Conservation (phyloP, 805 yeast genomes). For the Yamadazyma tumulicola region DNA sequence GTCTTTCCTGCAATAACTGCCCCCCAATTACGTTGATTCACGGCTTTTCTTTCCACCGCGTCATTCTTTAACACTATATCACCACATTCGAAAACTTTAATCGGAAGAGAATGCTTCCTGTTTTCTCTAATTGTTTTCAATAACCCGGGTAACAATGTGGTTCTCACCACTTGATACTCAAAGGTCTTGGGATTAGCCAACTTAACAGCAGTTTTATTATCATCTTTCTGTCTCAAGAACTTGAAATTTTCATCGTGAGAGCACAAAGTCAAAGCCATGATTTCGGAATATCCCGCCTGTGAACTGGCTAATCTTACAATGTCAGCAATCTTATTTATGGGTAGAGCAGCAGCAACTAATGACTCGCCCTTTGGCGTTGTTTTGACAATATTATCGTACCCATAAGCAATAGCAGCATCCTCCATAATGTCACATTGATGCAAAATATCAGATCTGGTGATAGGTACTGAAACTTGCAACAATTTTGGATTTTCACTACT, state of each 20-base stretch:
- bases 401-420: slow-evolving; percentile 95
- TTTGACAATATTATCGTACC: slow-evolving; percentile 82
- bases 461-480: slow-evolving; percentile 73
- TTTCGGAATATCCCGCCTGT: slow-evolving; percentile 95
- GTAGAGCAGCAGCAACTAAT: slow-evolving; percentile 81
- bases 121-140: slow-evolving; percentile 94
- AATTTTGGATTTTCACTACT: slow-evolving; percentile 44
- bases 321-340: slow-evolving; percentile 87
- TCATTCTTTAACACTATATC: slow-evolving; percentile 88
- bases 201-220: slow-evolving; percentile 75
- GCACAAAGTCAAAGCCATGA: slow-evolving; percentile 89
- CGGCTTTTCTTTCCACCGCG: slow-evolving; percentile 80
- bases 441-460: slow-evolving; percentile 91
- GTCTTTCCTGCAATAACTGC: slow-evolving; percentile 93
- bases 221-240: slow-evolving; percentile 72
- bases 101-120: slow-evolving; percentile 92
- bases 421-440: slow-evolving; percentile 99
- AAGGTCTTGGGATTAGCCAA: slow-evolving; percentile 94
- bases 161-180: slow-evolving; percentile 97
- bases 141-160: slow-evolving; percentile 89
- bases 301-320: slow-evolving; percentile 87
- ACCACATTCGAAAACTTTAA: slow-evolving; percentile 91
- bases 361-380: slow-evolving; percentile 76
- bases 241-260: slow-evolving; percentile 96
- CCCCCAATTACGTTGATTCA: slow-evolving; percentile 90